Evolutionary conservation across 768 basidiomycete species (phyloP), one percentile per base, ranked within the genome.

Genomic region (Leccinum incarnatum): DNA sequence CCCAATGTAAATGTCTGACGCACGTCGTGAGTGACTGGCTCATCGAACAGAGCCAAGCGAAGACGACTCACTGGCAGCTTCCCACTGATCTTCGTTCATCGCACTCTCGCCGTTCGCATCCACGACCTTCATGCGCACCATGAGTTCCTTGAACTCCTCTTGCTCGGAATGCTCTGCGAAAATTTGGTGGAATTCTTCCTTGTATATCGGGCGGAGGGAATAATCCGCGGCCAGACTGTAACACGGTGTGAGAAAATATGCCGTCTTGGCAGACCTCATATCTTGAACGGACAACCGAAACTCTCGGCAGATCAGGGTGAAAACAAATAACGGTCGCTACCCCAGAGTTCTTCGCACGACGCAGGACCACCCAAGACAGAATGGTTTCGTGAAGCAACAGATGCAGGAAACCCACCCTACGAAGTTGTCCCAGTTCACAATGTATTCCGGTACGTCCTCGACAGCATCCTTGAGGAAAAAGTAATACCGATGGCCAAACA

Each of bases 31-130:
- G 54, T n/a, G 53, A 34, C 23, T 5, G 19, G 21, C 7, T 25
- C 34, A 48, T 37, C 17, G 17, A 9, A 7, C 1, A 5, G 17
- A 34, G 8, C 36, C 21, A 9, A 17, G 25, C 29, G 9, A 10
- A 55, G 51, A 34, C 34, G 12, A 84, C 94, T 75, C 74, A 98
- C 97, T 98, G n/a, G 94, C 95, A 62, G 96, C 96, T 68, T 98
- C 95, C 93, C 96, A 97, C 74, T 98, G 95, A 65, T 91, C 89
- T 64, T 91, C 89, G 63, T 95, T 86, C 92, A 98, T 97, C 54
- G 91, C 77, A 67, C 92, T 95, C 75, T 89, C 89, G 2, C 95
- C 94, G 45, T 88, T 81, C 17, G 78, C 75, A 68, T 97, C 89
- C 46, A 97, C 84, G 29, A 99, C 97, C 61, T 87, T 90, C 97